Base-by-base conservation (phyloP, 108 stramenopile species). In the Chaetoceros muelleri region DNA sequence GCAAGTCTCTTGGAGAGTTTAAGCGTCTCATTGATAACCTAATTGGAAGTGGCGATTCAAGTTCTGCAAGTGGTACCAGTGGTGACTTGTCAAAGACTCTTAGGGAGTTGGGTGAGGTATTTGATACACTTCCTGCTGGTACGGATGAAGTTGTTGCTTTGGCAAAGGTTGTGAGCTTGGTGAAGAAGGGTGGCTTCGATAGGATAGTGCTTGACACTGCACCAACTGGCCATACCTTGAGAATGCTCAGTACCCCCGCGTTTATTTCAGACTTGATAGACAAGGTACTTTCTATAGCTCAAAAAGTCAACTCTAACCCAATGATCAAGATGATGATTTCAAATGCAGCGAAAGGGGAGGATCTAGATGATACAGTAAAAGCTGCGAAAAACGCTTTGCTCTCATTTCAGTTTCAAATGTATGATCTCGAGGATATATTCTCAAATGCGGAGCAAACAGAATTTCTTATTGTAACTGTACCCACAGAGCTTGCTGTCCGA, bases 181-280 rank as follows among this genome's bases (percentile, higher is more conserved):
- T 90, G 2, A 85, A 84, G 53, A 74, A 85, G 40, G 88, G 86
- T 2, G 57, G 73, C 46, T 97, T 90, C 65, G 92, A 95, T 69
- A 75, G 95, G 10, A 85, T 97, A 20, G 79, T 97, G 1, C 60
- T 97, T 24, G 96, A 97, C 64, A 97, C 96, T 13, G 96, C 96
- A 1, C 96, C 96, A 17, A 95, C 96, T 1, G 96, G 96, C 2
- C 96, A 97, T 63, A 97, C 96, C 8, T 64, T 95, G 44, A 72
- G 95, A 24, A 90, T 97, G 90, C 78, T 97, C 46, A 85, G 78
- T 0, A 86, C 82, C 0, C 92, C 87, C 1, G 72, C 65, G 3
- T 90, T 85, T 58, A 29, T 91, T 16, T 87, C 85, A 13, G 88
- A 90, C 46, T 60, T 90, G 53, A 87, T 95, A 51, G 88, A 90